Evolutionary conservation across 129 eudicot genomes (phyloP).

Genomic region (Apium graveolens): DNA sequence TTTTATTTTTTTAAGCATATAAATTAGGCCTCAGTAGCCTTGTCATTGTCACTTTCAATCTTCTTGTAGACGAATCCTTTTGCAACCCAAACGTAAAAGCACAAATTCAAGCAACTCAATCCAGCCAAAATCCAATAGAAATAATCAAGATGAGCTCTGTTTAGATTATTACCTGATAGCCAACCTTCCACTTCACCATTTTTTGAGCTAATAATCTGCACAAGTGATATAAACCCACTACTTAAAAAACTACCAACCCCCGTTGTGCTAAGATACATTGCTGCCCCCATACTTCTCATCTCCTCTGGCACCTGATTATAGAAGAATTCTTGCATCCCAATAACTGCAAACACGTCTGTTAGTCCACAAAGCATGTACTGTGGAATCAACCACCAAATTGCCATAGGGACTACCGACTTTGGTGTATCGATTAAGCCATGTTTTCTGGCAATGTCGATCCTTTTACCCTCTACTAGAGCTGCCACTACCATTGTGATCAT

Average conservation of each 20-base stretch:
- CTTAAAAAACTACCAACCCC: slow-evolving; percentile 26
- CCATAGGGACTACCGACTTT: slow-evolving; percentile 20
- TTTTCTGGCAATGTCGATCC: slow-evolving; percentile 26
- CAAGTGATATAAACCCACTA: slow-evolving; percentile 5
- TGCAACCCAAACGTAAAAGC: neutral
- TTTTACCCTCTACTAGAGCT: slow-evolving; percentile 37
- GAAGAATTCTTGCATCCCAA: slow-evolving; percentile 31
- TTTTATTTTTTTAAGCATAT: neutral
- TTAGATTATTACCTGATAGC: slow-evolving; percentile 1
- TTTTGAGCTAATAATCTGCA: neutral
- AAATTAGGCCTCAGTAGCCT: neutral
- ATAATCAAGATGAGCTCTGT: neutral
- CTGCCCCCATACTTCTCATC: slow-evolving; percentile 20
- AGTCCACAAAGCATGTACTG: slow-evolving; percentile 22
- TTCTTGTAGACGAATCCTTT: slow-evolving; percentile 5
- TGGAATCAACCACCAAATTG: slow-evolving; percentile 29
- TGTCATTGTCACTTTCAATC: neutral
- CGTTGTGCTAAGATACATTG: slow-evolving; percentile 16
- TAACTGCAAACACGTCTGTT: slow-evolving; percentile 16
- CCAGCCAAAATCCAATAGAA: slow-evolving; percentile 7
- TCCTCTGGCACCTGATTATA: slow-evolving; percentile 23
- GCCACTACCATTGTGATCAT: slow-evolving; percentile 36
- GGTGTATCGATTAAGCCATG: slow-evolving; percentile 28
- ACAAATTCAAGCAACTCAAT: neutral
- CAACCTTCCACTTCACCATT: neutral